phyloP scores from a whole-genome alignment of 2,329 filamentous ascomycete genomes.

The Arthrinium puccinioides region DNA sequence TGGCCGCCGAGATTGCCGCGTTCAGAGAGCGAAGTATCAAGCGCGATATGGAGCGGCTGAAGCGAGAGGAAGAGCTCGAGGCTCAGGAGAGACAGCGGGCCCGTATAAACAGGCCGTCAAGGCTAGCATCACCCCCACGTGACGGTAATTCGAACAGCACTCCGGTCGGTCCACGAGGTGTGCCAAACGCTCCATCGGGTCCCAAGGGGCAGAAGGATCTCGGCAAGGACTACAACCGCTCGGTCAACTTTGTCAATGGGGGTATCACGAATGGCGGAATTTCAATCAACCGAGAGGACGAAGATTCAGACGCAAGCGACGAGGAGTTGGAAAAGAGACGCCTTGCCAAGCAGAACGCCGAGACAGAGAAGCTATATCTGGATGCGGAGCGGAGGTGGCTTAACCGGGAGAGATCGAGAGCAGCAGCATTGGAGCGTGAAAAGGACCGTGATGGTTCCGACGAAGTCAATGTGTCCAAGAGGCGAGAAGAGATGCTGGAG shows the following conservation, averaged over 20 bases:
- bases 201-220: conserved; percentile 49
- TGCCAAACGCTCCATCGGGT: conserved; percentile 67
- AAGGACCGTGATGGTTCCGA: conserved; percentile 74
- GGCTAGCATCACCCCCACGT: conserved; percentile 65
- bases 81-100: conserved; percentile 73
- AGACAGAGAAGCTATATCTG: conserved; percentile 72
- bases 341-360: conserved; percentile 61
- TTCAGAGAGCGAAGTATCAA: conserved; percentile 89
- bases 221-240: conserved; percentile 43
- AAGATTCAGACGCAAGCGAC: conserved; percentile 83
- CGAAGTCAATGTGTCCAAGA: conserved; percentile 54
- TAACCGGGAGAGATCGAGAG: conserved; percentile 77
- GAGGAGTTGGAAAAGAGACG: conserved; percentile 73
- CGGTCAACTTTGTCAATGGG: conserved; percentile 74
- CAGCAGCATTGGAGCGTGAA: conserved; percentile 80
- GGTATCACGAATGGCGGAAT: conserved; percentile 54
- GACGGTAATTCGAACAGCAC: conserved; percentile 54
- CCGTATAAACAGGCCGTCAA: conserved; percentile 52
- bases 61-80: conserved; percentile 87
- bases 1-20: conserved; percentile 86
- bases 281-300: conserved; percentile 63
- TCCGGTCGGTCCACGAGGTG: conserved; percentile 64
- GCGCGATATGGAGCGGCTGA: conserved; percentile 79
- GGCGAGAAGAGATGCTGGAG: conserved; percentile 61
- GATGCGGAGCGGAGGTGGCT: conserved; percentile 88